Evolutionary conservation across 257 asterid species (phyloP).

Genomic region (Fraxinus cuspidata): DNA sequence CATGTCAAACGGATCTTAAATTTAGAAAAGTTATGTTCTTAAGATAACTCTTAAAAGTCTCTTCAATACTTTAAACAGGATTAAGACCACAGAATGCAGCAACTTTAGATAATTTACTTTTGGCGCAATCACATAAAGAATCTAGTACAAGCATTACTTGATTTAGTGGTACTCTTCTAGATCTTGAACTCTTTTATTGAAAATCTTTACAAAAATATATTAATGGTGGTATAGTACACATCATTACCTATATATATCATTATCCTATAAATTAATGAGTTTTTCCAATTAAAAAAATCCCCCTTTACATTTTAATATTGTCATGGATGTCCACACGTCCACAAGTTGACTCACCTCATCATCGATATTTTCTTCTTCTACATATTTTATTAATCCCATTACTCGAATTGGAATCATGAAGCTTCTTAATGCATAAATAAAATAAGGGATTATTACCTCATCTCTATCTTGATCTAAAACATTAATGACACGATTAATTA

Average conservation of each 20-base stretch:
- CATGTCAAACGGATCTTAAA: no score
- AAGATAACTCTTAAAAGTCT: no score
- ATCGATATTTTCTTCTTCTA: slow-evolving; percentile 24
- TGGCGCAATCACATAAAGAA: slow-evolving; percentile 25
- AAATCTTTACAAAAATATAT: slow-evolving; percentile 27
- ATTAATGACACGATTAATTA: slow-evolving; percentile 24
- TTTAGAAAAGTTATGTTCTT: no score
- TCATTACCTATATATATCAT: slow-evolving; percentile 63
- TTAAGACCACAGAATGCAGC: not conserved
- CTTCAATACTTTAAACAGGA: no score
- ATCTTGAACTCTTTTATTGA: slow-evolving; percentile 28
- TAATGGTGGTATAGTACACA: slow-evolving; percentile 46
- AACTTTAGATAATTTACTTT: not conserved
- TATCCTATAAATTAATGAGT: slow-evolving; percentile 30
- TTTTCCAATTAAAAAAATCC: slow-evolving; percentile 26
- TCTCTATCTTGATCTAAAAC: slow-evolving; percentile 1
- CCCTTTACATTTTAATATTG: slow-evolving; percentile 29
- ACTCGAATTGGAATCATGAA: slow-evolving; percentile 49
- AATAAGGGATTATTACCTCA: slow-evolving; percentile 8
- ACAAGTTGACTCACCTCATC: slow-evolving; percentile 35
- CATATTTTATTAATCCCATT: slow-evolving; percentile 42
- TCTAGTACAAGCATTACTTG: slow-evolving; percentile 18
- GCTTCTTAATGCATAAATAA: slow-evolving; percentile 44
- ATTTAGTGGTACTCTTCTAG: slow-evolving; percentile 27
- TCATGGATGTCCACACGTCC: slow-evolving; percentile 49